A percentile compares a stretch with the other conserved stretches of the same genome.
phyloP scores from a whole-genome alignment of 345 rosid genomes.

The Camelina laxa region DNA sequence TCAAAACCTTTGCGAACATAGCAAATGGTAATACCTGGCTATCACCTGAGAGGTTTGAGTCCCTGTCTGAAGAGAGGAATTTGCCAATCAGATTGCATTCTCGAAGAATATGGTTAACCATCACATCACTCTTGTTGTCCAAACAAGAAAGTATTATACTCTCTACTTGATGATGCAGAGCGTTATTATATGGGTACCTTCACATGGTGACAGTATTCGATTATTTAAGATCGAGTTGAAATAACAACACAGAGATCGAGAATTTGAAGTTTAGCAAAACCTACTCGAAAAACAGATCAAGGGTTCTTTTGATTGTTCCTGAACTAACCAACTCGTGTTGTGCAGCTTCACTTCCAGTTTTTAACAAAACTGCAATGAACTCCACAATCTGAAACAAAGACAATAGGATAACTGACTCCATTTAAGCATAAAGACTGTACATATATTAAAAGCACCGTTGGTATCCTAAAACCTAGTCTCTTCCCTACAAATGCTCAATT shows the following conservation, averaged over 20 bases:
- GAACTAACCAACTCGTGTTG: slow-evolving; percentile 83
- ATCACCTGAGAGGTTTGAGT: slow-evolving; percentile 64
- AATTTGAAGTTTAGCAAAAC: slow-evolving; percentile 44
- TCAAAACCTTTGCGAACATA: slow-evolving; percentile 23
- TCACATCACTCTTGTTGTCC: slow-evolving; percentile 69
- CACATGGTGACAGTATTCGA: slow-evolving; percentile 37
- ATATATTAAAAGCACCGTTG: background rate
- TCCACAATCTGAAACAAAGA: slow-evolving; percentile 77
- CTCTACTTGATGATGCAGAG: slow-evolving; percentile 96
- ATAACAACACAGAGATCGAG: slow-evolving; percentile 5
- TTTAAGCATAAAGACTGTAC: slow-evolving; percentile 23
- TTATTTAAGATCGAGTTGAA: slow-evolving; percentile 24
- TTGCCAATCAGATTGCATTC: slow-evolving; percentile 85
- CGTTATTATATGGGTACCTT: slow-evolving; percentile 97
- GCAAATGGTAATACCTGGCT: slow-evolving; percentile 54
- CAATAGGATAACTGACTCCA: background rate
- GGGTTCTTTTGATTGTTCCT: slow-evolving; percentile 65
- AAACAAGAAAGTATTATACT: slow-evolving; percentile 81
- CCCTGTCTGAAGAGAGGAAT: slow-evolving; percentile 69
- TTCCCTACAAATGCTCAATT: background rate
- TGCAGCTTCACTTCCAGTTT: slow-evolving; percentile 79
- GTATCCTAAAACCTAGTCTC: background rate
- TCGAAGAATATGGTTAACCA: slow-evolving; percentile 77
- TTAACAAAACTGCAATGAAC: slow-evolving; percentile 89
- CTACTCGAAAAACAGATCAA: slow-evolving; percentile 91